Evolutionary conservation across 2,329 filamentous ascomycete species (phyloP).

Genomic region (Beauveria asiatica): DNA sequence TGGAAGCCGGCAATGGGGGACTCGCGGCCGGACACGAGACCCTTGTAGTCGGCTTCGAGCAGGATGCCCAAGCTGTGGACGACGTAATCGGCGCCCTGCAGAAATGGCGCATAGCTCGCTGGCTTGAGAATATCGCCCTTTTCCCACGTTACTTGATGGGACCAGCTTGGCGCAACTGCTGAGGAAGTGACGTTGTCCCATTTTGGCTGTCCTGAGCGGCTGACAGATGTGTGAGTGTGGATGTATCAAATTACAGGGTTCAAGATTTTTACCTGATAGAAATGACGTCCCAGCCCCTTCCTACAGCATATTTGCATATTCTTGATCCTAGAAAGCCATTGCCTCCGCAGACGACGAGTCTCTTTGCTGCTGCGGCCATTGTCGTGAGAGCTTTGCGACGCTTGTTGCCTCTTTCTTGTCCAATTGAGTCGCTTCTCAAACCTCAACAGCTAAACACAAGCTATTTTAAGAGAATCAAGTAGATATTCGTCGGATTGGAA

Average conservation of each 20-base stretch:
- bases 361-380: conserved; percentile 56
- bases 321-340: conserved; percentile 84
- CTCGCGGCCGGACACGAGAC: conserved; percentile 73
- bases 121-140: conserved; percentile 82
- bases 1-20: conserved; percentile 70
- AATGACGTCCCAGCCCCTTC: conserved; percentile 82
- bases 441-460: not conserved
- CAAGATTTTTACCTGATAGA: conserved; percentile 65
- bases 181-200: conserved; percentile 77
- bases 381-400: conserved; percentile 1
- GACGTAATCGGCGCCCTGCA: conserved; percentile 72
- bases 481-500: not conserved
- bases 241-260: not conserved
- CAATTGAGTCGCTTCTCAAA: conserved; percentile 14
- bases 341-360: conserved; percentile 83
- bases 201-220: conserved; percentile 80
- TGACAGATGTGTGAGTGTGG: conserved; percentile 26
- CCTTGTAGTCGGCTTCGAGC: conserved; percentile 96
- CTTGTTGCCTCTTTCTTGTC: not conserved
- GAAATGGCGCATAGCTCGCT: conserved; percentile 64
- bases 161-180: conserved; percentile 66
- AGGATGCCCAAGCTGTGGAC: conserved; percentile 95
- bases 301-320: conserved; percentile 84
- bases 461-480: too few relatives aligned
- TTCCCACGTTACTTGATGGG: conserved; percentile 75